Evolutionary conservation across 192 early-diverging fungal species (phyloP), one percentile per base, ranked within the genome.

Genomic region (Coemansia sp.): DNA sequence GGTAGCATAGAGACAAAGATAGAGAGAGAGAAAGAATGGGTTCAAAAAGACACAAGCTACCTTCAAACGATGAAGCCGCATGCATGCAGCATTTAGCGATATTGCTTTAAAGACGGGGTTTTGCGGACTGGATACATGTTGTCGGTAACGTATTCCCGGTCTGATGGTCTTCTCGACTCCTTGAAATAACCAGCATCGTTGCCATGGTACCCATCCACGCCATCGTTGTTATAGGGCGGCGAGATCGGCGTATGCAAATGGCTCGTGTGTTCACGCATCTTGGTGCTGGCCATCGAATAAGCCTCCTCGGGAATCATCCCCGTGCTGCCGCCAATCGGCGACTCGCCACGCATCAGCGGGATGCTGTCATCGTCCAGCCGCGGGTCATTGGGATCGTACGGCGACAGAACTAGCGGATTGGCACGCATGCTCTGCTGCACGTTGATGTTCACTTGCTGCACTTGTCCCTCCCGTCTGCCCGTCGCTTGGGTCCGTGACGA

Each of bases 171-270:
- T 0, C 26, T 41, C 0, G 65, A 56, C 6, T 67, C 51, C 32
- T 65, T 69, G 32, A 66, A 76, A 56, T 76, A 76, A 1, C 66
- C 63, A 17, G 56, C 62, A 17, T 76, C 73, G 10, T 69, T 59
- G 54, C 59, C 68, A 28, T 26, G 15, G 9, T 11, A 26, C 12
- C 42, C 45, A 1, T 56, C 57, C n/a, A 12, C 46, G 40, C 45
- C 18, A 18, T 34, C 40, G 11, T 53, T 60, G 32, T 37, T 52
- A 31, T 61, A 58, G 5, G 30, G 39, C 17, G 62, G 66, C 40
- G 72, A 65, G 5, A 58, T 44, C n/a, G 72, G 72, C 40, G 61
- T 54, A 28, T 49, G 56, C 38, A 58, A 18, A 16, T 32, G 45
- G 21, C 45, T 30, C 38, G 14, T 45, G 10, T 44, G 43, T 17